A percentile compares a stretch with the other conserved stretches of the same genome.
Conservation (phyloP, 441 rosid species). For the Viola pubescens region DNA sequence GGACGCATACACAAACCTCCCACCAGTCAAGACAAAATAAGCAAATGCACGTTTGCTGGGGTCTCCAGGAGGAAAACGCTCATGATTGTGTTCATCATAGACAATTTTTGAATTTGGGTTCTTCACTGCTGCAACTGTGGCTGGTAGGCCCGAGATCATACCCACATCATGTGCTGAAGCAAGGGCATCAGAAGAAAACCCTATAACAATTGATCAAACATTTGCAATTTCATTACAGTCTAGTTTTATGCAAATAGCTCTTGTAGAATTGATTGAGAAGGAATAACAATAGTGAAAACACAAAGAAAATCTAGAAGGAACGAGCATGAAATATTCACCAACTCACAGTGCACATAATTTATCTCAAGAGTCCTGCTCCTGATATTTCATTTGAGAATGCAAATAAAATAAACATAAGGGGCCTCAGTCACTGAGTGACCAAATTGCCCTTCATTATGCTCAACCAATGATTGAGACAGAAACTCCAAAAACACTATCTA, state of each 20-base stretch:
- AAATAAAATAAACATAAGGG: neutral
- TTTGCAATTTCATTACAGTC: conserved; percentile 8
- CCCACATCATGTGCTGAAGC: conserved; percentile 49
- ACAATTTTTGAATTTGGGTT: conserved; percentile 71
- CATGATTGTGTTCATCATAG: conserved; percentile 79
- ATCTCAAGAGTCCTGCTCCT: too few relatives aligned
- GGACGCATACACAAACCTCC: conserved; percentile 89
- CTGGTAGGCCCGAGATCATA: conserved; percentile 44
- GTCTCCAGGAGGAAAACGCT: conserved; percentile 89
- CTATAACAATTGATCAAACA: conserved; percentile 29
- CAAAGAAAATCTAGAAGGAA: neutral
- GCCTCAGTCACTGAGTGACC: neutral
- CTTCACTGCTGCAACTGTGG: conserved; percentile 70
- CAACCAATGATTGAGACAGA: too few relatives aligned
- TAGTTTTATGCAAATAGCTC: neutral
- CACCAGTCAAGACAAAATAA: conserved; percentile 83
- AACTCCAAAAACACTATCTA: too few relatives aligned
- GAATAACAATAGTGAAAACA: neutral
- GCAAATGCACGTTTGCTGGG: conserved; percentile 98
- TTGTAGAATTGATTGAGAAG: neutral
- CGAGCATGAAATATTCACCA: neutral
- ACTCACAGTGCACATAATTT: too few relatives aligned
- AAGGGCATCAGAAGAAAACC: conserved; percentile 58
- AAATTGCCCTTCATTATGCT: too few relatives aligned
- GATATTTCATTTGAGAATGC: too few relatives aligned